Conservation (phyloP, 2,329 filamentous ascomycete genomes). For the Aspergillus flavus region DNA sequence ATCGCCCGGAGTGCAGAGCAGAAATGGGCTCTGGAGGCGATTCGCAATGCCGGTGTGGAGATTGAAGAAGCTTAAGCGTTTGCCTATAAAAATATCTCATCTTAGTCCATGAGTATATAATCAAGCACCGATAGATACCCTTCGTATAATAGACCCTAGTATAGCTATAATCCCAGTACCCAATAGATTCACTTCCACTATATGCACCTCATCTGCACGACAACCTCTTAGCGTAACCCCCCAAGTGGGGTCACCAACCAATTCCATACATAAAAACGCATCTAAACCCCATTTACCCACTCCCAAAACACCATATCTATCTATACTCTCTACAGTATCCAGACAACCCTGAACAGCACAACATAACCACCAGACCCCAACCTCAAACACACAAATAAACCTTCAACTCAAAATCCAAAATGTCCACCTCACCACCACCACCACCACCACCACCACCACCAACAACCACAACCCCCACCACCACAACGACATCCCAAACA, state of each 20-base stretch:
- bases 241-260: not conserved
- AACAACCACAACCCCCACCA: not conserved
- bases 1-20: not conserved
- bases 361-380: too few relatives aligned
- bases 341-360: too few relatives aligned
- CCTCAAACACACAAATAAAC: not conserved
- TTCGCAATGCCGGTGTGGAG: not conserved
- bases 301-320: too few relatives aligned
- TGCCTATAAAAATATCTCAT: too few relatives aligned
- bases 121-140: too few relatives aligned
- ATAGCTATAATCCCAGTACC: not conserved
- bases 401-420: not conserved
- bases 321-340: too few relatives aligned
- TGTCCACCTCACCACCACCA: constrained; percentile 6
- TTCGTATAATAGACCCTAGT: not conserved
- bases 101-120: too few relatives aligned
- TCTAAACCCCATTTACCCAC: not conserved
- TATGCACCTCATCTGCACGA: not conserved
- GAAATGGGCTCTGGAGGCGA: not conserved
- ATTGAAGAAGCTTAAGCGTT: not conserved
- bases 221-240: not conserved
- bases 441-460: not conserved
- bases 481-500: constrained; percentile 6
- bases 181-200: too few relatives aligned
- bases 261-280: not conserved